phyloP scores from a whole-genome alignment of 106 monocot species.

The Acorus calamus region DNA sequence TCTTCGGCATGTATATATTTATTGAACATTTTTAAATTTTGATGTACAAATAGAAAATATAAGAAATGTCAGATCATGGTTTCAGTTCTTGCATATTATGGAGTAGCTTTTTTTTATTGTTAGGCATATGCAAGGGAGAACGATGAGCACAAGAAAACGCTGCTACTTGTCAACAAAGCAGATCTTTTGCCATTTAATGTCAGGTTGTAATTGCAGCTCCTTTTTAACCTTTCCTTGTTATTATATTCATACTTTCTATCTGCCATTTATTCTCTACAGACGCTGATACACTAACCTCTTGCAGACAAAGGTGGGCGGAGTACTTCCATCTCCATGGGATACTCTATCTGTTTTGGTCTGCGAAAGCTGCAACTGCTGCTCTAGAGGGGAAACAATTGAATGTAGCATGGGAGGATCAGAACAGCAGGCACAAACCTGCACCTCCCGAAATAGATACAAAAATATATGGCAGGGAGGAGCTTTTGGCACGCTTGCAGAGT shows the following conservation, averaged over 20 bases:
- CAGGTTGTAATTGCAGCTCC: constrained; percentile 26
- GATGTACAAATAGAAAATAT: too few relatives aligned
- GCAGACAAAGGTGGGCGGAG: constrained; percentile 75
- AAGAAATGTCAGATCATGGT: too few relatives aligned
- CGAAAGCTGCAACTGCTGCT: constrained; percentile 75
- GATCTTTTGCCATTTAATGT: constrained; percentile 71
- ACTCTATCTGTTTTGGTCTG: constrained; percentile 89
- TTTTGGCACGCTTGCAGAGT: constrained; percentile 62
- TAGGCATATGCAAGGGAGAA: constrained; percentile 84
- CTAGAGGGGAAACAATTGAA: constrained; percentile 55
- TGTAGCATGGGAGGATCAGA: constrained; percentile 18
- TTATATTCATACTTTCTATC: neutral
- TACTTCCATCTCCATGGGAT: constrained; percentile 66
- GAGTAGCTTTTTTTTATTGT: neutral
- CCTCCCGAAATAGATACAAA: constrained; percentile 39
- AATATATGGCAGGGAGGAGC: constrained; percentile 67
- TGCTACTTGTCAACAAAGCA: constrained; percentile 91
- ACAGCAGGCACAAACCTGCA: constrained; percentile 11
- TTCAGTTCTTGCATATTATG: neutral
- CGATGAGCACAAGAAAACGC: constrained; percentile 70
- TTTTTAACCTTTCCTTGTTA: neutral
- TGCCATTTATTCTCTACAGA: neutral
- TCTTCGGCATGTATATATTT: too few relatives aligned
- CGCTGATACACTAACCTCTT: constrained; percentile 2
- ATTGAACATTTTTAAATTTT: too few relatives aligned